Base-by-base conservation (phyloP, 768 basidiomycete genomes). In the Leccinum disarticulatum region DNA sequence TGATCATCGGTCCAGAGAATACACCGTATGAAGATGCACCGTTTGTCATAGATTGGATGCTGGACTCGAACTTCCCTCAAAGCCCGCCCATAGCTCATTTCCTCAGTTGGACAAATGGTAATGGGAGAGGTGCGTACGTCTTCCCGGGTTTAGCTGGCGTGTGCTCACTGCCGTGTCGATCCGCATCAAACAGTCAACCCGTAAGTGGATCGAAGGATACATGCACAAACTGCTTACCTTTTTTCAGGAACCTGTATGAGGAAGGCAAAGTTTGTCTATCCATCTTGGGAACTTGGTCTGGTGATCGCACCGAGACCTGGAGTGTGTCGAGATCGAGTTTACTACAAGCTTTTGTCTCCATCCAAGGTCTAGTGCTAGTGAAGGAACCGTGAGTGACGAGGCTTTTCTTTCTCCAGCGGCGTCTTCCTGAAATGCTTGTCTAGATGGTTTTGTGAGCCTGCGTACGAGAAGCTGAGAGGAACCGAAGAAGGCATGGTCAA, bases 21-120 rank as follows among this genome's bases (percentile, higher is more conserved):
- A 97, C 95, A 9, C 95, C 95, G n/a, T 97, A 96, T 65, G 85
- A 92, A 72, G 90, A 95, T 72, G 92, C 93, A 19, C 95, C 95
- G 0, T 95, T 96, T 74, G 87, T 97, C 27, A 96, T 97, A 58
- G 95, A 98, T 74, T 93, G 91, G 91, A 85, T 87, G 81, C 77
- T 93, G 11, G 91, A 91, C 67, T 91, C 85, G 56, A 87, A 88
- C 71, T 97, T 89, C 70, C 93, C 87, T 49, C 85, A 86, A 63
- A 84, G 79, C 61, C 93, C 95, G 13, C 95, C 95, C 0, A 78
- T 85, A 57, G 95, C 95, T 10, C 89, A 92, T 75, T 98, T 98
- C 73, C 81, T 87, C 52, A 94, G 92, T 61, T 95, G 93, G 91
- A 97, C 95, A 6, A 93, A 93, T 73, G 94, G 94, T 3, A 93